Evolutionary conservation across 2,329 filamentous ascomycete genomes (phyloP), one percentile per base, ranked within the genome.

Genomic region (Arthrobotrys megalospora): DNA sequence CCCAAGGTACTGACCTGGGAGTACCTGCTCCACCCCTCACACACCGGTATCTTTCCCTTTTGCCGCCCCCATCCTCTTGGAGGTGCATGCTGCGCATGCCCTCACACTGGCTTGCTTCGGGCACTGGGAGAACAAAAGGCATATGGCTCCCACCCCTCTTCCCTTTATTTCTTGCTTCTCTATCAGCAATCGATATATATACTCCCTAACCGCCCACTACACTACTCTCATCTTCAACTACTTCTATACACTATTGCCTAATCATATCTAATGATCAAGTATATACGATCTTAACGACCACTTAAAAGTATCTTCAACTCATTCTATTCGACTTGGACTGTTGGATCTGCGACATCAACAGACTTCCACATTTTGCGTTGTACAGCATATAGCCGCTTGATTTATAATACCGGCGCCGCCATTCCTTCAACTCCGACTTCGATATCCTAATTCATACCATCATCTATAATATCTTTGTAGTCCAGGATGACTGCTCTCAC

Each of bases 291-390:
- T 58, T 78, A 38, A 78, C 67, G 75, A 78, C 75, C 28, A 16
- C 8, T 43, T 43, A 53, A 70, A 64, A 36, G 50, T 70, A 53
- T 43, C 47, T 76, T 50, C 64, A 50, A 69, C 32, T 45, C 41
- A 34, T 68, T 78, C 62, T 34, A 38, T 78, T 78, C 75, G 67
- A 78, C 53, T 48, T 58, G 34, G 52, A 47, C 63, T 68, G 75
- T 78, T 78, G 75, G 60, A 72, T 72, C 73, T 77, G 65, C 75
- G 75, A 78, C 75, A 72, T 72, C 67, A 78, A 78, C 67, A 68
- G 52, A 50, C 43, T 63, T 55, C 52, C 45, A 47, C 34, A 21
- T n/a, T 63, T 70, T 71, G 62, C 53, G 67, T 78, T 72, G 67
- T 66, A 72, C 67, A 62, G 36, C 62, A 75, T 66, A 60, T 67